A percentile compares a stretch with the other conserved stretches of the same genome.
Conservation (phyloP, 805 yeast species). For the Saccharomycodes ludwigii region DNA sequence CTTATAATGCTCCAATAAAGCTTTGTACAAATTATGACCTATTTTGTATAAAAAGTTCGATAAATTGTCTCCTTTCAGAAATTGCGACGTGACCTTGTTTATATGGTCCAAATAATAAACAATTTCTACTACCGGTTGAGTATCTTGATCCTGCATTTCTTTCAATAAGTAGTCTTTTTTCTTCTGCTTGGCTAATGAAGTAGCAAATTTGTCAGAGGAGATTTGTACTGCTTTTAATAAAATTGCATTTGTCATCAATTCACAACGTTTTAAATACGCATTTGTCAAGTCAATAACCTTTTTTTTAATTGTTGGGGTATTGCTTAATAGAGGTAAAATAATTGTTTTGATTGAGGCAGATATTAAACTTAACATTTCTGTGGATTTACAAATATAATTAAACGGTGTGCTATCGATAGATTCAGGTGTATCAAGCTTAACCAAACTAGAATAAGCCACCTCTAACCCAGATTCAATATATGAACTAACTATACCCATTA, state of each 20-base stretch:
- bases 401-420: constrained; percentile 35
- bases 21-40: constrained; percentile 45
- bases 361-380: constrained; percentile 50
- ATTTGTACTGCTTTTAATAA: constrained; percentile 45
- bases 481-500: constrained; percentile 58
- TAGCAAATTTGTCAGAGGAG: constrained; percentile 36
- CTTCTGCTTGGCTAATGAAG: constrained; percentile 52
- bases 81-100: constrained; percentile 24
- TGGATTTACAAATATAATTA: constrained; percentile 35
- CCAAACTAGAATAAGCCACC: constrained; percentile 40
- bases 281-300: constrained; percentile 53
- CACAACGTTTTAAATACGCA: constrained; percentile 45
- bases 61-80: constrained; percentile 36
- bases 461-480: constrained; percentile 71
- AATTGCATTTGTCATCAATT: constrained; percentile 52
- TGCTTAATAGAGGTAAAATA: constrained; percentile 60
- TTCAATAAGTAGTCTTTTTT: constrained; percentile 53
- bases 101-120: constrained; percentile 37
- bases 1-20: constrained; percentile 59
- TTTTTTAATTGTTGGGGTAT: constrained; percentile 42
- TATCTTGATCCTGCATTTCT: constrained; percentile 41
- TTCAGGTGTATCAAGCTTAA: constrained; percentile 23
- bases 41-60: constrained; percentile 38
- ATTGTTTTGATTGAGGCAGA: constrained; percentile 66
- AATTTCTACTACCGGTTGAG: constrained; percentile 57